These are phyloP conservation scores for Fusarium metavorans DNA, from an alignment of 2,329 filamentous ascomycete genomes.

Conservation along the genomic window DNA sequence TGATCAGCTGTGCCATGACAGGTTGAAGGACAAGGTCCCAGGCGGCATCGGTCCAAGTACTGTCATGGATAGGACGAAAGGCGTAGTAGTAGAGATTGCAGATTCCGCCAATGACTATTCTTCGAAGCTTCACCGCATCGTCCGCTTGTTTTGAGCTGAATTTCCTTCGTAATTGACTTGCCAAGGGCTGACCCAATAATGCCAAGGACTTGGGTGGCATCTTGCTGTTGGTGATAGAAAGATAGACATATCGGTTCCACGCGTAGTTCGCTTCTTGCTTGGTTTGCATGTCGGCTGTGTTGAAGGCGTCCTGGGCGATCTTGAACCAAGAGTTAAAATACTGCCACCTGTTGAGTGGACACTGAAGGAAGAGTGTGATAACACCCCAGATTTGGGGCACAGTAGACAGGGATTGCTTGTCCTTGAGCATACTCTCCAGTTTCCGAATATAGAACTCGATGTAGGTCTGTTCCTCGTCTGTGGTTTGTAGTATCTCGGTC, in stretches of 20 bases:
- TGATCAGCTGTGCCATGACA: constrained; percentile 70
- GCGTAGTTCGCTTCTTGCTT: constrained; percentile 84
- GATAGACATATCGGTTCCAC: constrained; percentile 87
- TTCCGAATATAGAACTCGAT: constrained; percentile 76
- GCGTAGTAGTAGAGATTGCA: constrained; percentile 87
- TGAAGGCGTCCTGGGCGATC: constrained; percentile 86
- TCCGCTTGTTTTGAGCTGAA: constrained; percentile 67
- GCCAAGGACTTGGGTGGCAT: constrained; percentile 55
- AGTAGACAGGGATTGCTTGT: constrained; percentile 61
- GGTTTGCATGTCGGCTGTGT: constrained; percentile 77
- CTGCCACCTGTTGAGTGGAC: constrained; percentile 75
- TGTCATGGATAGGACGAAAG: constrained; percentile 76
- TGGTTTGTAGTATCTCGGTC: constrained; percentile 70
- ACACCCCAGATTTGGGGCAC: constrained; percentile 93
- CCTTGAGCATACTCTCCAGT: constrained; percentile 76
- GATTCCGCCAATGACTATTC: constrained; percentile 74
- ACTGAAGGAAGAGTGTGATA: constrained; percentile 81
- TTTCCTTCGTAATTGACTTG: constrained; percentile 76
- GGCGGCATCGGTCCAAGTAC: constrained; percentile 75
- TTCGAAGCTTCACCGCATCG: constrained; percentile 62
- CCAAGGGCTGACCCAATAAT: constrained; percentile 74
- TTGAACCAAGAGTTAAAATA: constrained; percentile 80
- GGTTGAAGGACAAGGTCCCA: constrained; percentile 82
- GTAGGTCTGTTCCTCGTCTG: constrained; percentile 68
- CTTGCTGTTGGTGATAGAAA: constrained; percentile 73